A percentile compares a stretch with the other conserved stretches of the same genome.
Conservation (phyloP, 768 basidiomycete species). For the Mycena haematopus region DNA sequence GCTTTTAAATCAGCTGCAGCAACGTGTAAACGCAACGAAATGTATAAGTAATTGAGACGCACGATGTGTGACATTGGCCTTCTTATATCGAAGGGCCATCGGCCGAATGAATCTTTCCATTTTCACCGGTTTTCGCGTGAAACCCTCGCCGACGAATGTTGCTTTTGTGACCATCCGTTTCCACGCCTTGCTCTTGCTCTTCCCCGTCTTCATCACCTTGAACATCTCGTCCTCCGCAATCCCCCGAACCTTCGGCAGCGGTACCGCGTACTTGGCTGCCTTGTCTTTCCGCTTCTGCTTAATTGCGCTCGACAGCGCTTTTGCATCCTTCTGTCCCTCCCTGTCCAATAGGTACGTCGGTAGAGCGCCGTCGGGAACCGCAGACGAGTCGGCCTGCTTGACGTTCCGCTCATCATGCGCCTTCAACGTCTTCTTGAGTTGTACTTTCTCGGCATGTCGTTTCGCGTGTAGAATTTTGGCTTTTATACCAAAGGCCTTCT, state of each 20-base stretch:
- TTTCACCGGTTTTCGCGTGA: slow-evolving; percentile 98
- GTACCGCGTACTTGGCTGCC: slow-evolving; percentile 97
- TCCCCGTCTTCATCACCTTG: slow-evolving; percentile 98
- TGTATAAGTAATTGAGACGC: slow-evolving; percentile 34
- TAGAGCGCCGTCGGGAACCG: slow-evolving; percentile 87
- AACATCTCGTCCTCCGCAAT: slow-evolving; percentile 99
- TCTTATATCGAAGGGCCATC: slow-evolving; percentile 97
- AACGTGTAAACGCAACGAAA: slow-evolving; percentile 1
- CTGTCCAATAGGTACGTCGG: slow-evolving; percentile 96
- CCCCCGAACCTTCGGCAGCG: slow-evolving; percentile 94
- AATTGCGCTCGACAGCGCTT: slow-evolving; percentile 92
- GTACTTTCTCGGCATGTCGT: slow-evolving; percentile 96
- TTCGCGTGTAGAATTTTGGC: slow-evolving; percentile 98
- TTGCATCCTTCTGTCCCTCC: slow-evolving; percentile 96
- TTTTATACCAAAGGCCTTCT: slow-evolving; percentile 95
- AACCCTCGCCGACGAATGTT: slow-evolving; percentile 97
- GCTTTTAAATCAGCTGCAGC: slow-evolving; percentile 90
- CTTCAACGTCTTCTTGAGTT: slow-evolving; percentile 99
- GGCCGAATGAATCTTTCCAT: slow-evolving; percentile 98
- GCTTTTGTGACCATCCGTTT: slow-evolving; percentile 99
- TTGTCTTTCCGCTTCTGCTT: slow-evolving; percentile 99
- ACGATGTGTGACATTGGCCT: slow-evolving; percentile 99
- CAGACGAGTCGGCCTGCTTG: slow-evolving; percentile 87
- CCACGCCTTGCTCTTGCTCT: slow-evolving; percentile 95
- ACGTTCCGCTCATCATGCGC: slow-evolving; percentile 99